Conservation (phyloP, 108 stramenopile species). For the Seminavis robusta region DNA sequence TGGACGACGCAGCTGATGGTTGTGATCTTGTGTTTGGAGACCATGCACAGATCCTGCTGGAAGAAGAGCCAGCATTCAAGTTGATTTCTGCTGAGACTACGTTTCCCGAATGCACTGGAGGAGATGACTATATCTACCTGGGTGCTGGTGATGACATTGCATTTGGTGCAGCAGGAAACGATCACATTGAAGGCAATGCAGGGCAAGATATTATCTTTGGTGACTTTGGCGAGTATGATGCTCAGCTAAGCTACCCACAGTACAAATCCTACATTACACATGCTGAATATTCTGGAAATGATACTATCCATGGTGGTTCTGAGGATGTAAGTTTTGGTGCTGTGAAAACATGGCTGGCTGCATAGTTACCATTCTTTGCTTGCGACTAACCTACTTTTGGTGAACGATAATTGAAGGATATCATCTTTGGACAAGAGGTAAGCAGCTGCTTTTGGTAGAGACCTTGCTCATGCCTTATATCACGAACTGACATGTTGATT, state of each 20-base stretch:
- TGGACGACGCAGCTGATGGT: too few species aligned
- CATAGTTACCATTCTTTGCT: too few species aligned
- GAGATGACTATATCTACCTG: conserved; percentile 18
- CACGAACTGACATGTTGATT: not conserved
- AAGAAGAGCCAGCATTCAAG: conserved; percentile 7
- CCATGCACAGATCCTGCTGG: conserved; percentile 18
- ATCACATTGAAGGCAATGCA: conserved; percentile 17
- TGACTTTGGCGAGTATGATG: conserved; percentile 18
- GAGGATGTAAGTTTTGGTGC: too few species aligned
- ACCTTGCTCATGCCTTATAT: not conserved
- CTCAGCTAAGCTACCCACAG: not conserved
- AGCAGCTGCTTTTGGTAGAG: not conserved
- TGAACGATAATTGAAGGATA: too few species aligned
- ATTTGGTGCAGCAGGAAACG: conserved; percentile 26
- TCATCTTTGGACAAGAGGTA: conserved; percentile 23
- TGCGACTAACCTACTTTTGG: too few species aligned
- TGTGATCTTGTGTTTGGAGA: conserved; percentile 36
- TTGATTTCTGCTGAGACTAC: conserved; percentile 15
- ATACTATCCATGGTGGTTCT: conserved; percentile 13
- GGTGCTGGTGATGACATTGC: conserved; percentile 27
- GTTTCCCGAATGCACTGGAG: conserved; percentile 13
- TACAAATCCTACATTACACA: conserved; percentile 7
- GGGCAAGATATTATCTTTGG: conserved; percentile 30
- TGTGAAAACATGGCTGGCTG: too few species aligned
- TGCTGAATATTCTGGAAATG: conserved; percentile 12